Base-by-base conservation (phyloP, 2,329 filamentous ascomycete genomes). In the Aureobasidium uvarum region DNA sequence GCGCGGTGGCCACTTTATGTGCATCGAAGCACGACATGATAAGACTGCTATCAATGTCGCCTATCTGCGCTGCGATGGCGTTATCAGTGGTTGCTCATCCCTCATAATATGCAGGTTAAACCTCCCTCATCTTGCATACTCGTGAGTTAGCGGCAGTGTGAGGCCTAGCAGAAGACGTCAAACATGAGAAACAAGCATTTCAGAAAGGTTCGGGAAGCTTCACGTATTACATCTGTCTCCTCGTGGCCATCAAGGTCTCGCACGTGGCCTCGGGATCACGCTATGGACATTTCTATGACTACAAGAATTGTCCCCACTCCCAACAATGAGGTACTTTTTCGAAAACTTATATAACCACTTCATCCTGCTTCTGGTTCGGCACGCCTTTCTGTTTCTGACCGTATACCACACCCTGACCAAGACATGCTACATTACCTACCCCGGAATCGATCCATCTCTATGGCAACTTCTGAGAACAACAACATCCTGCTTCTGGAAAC, bases 251-350 rank as follows among this genome's bases (percentile, higher is more conserved):
- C 58, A 62, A 62, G 58, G 58, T 62, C 41, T 18, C 31, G 58
- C 58, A 62, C 45, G 58, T 62, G 58, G 58, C 33, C 20, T 43
- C 58, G 16, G 51, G 45, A 51, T 62, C 58, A 62, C 58, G 58
- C 58, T 50, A 62, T 62, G 58, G 16, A 25, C 48, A 60, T 60
- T 60, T 60, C 56, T 60, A 60, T 60, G 56, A 60, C 56, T 60
- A 60, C 56, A 60, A 60, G 33, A 48, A 46, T 46, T 14, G 25
- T n/a, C 56, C 43, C 56, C 56, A 50, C 43, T 28, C 43, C 43
- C 56, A 50, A 48, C 56, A 13, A 38, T 41, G 52, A 39, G 36
- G 36, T 41, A 55, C 20, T 41, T 55, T 36, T 23, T 10, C 20
- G 41, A 55, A 45, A 45, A 33, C 33, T 20, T 59, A 59, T 59